Evolutionary conservation across 495 filamentous ascomycete species (phyloP), one percentile per base, ranked within the genome.

Genomic region (Penicillium paradoxum): DNA sequence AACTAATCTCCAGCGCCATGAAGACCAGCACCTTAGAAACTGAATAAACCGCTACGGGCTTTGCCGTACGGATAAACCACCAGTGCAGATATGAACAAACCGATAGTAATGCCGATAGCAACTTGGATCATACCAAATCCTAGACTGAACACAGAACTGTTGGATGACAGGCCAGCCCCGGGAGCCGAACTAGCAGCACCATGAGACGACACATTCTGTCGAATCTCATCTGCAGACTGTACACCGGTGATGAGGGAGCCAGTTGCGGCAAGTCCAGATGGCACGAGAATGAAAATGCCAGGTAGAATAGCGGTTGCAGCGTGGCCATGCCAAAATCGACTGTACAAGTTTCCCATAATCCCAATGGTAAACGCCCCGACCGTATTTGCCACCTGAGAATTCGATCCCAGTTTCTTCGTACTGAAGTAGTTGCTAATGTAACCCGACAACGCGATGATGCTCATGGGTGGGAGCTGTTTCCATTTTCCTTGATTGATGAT

Each of bases 401-500:
- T 91, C 13, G 79, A 81, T n/a, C 78, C 67, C 57, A 96, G 88
- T 27, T 77, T 79, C 25, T 76, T 70, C 2, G 84, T 81, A 29
- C 82, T 83, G 69, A 88, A 93, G 68, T 81, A 90, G 67, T 89
- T 95, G 57, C 89, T 85, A n/a, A 86, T 66, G 61, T 90, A 96
- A 14, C 91, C 90, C 4, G 77, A 77, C 45, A 92, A 70, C 1
- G 90, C 79, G 53, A 96, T 92, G 48, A 84, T 37, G 1, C 89
- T 69, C 88, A 93, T 93, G 22, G 86, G 77, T 2, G 91, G 91
- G n/a, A 81, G 79, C 65, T 97, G 91, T 61, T 86, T 89, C 83
- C 83, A 91, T 65, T 90, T 90, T 22, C 87, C 89, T 60, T 95
- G 89, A 67, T 92, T 95, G 73, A 95, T 88, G 58, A 87, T 91